Evolutionary conservation across 2,329 filamentous ascomycete species (phyloP), one percentile per base, ranked within the genome.

Genomic region (Albophoma yamanashiensis): DNA sequence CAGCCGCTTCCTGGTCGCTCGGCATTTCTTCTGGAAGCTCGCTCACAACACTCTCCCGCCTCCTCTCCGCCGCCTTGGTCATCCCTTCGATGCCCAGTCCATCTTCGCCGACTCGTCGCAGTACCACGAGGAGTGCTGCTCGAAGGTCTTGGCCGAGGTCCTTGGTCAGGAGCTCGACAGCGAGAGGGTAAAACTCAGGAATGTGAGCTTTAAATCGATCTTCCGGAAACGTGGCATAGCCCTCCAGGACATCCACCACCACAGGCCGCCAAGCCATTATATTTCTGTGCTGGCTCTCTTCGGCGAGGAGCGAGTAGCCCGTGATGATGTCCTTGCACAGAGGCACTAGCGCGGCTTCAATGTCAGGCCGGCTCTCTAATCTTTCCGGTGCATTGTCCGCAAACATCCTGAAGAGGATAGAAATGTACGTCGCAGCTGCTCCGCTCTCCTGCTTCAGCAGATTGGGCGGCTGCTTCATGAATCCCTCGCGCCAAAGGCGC

Each of bases 381-480:
- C 94, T 85, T 74, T 97, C 92, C 9, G 89, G 87, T 43, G 88
- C 85, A 62, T 89, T 88, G 69, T 99, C 94, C 56, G 91, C 89
- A 74, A 96, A 99, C 94, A 99, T 99, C 57, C 94, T 84, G 76
- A 99, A 91, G 36, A 99, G 78, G 65, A 99, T 99, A 63, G 89
- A 89, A 42, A 99, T 91, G 72, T 99, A 99, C 1, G 95, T 97
- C 2, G 91, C 90, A 0, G 94, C 94, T 59, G 89, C 90, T 47
- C 94, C 93, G 62, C 86, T 91, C 76, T 99, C 94, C 73, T 99
- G 94, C 77, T 99, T 99, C 38, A 99, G 82, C 15, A 99, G 80
- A 69, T 99, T 99, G 3, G 94, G 94, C 20, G 94, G 93, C 71
- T 99, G 94, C 76, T 96, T 96, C 94, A 99, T 99, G 80, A 99